Percentiles rank a stretch among this genome's conserved stretches.
These are phyloP conservation scores for Phytophthora cajani DNA, from an alignment of 352 stramenopile genomes.

Conservation along the genomic window DNA sequence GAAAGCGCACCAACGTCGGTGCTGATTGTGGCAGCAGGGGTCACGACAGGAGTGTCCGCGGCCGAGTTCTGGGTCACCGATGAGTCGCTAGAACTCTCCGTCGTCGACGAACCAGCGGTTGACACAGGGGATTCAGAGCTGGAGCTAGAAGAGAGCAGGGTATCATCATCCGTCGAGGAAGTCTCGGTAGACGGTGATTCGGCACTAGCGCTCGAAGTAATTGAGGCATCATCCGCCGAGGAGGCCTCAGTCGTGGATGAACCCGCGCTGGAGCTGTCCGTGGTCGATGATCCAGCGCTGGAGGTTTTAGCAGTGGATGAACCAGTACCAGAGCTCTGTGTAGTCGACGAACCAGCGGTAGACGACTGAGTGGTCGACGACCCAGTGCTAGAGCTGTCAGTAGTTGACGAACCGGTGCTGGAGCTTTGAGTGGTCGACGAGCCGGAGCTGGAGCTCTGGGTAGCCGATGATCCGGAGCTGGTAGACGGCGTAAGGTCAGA, in stretches of 20 bases:
- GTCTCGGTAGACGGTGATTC: background rate
- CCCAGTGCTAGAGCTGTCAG: conserved; percentile 8
- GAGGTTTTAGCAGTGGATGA: conserved; percentile 4
- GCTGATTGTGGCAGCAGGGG: conserved; percentile 11
- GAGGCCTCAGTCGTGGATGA: background rate
- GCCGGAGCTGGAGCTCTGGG: conserved; percentile 4
- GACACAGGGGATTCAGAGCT: conserved; percentile 3
- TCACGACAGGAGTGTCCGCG: conserved; percentile 4
- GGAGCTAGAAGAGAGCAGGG: conserved; percentile 8
- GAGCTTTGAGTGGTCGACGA: conserved; percentile 9
- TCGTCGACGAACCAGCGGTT: conserved; percentile 11
- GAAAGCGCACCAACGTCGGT: conserved; percentile 24
- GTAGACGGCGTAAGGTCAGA: background rate
- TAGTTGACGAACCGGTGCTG: conserved; percentile 11
- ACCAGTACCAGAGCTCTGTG: conserved; percentile 5
- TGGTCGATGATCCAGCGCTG: conserved; percentile 3
- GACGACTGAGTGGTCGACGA: conserved; percentile 4
- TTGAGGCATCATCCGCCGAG: background rate
- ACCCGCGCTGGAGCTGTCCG: background rate
- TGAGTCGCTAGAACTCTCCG: conserved; percentile 17
- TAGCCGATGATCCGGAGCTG: conserved; percentile 11
- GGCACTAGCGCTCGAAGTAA: conserved; percentile 11
- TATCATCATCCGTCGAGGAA: background rate
- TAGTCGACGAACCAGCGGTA: conserved; percentile 7
- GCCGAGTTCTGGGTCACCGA: conserved; percentile 15